Conservation (phyloP, 2,329 filamentous ascomycete species). For the Calonectria naviculata region DNA sequence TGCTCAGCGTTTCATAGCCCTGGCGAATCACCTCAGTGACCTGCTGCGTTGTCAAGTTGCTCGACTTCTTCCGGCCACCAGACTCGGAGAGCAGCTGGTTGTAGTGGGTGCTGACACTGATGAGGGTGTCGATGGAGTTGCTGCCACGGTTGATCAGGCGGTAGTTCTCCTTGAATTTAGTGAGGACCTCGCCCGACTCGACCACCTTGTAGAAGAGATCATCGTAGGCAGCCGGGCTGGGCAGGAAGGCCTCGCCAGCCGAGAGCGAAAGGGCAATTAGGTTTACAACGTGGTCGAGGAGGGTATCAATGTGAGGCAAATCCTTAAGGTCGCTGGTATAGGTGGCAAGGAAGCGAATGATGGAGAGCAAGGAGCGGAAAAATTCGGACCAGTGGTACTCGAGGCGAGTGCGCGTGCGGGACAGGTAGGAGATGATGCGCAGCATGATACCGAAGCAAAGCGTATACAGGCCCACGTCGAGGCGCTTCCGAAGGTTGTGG, state of each 20-base stretch:
- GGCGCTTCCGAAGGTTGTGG: constrained; percentile 87
- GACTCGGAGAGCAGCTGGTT: constrained; percentile 79
- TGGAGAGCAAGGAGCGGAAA: constrained; percentile 87
- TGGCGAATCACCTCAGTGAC: constrained; percentile 94
- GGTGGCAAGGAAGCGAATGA: constrained; percentile 90
- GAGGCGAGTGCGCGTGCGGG: constrained; percentile 83
- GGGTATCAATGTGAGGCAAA: constrained; percentile 74
- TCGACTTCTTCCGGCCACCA: constrained; percentile 59
- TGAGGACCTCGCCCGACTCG: constrained; percentile 85
- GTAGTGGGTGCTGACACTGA: constrained; percentile 88
- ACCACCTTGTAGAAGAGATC: constrained; percentile 99
- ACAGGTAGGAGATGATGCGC: constrained; percentile 85
- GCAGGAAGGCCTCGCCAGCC: constrained; percentile 89
- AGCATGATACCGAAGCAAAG: constrained; percentile 85
- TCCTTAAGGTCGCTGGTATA: constrained; percentile 83
- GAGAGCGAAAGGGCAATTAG: constrained; percentile 87
- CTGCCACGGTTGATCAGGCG: constrained; percentile 65
- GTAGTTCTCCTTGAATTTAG: constrained; percentile 86
- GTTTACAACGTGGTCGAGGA: constrained; percentile 84
- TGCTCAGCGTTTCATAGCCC: constrained; percentile 93
- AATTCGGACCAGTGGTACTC: constrained; percentile 95
- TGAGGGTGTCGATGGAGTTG: constrained; percentile 85
- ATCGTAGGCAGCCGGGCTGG: constrained; percentile 88
- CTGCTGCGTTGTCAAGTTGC: constrained; percentile 82
- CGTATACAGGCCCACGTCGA: constrained; percentile 88